Conservation (phyloP, 2,329 filamentous ascomycete genomes). For the Lecanosticta acicola region DNA sequence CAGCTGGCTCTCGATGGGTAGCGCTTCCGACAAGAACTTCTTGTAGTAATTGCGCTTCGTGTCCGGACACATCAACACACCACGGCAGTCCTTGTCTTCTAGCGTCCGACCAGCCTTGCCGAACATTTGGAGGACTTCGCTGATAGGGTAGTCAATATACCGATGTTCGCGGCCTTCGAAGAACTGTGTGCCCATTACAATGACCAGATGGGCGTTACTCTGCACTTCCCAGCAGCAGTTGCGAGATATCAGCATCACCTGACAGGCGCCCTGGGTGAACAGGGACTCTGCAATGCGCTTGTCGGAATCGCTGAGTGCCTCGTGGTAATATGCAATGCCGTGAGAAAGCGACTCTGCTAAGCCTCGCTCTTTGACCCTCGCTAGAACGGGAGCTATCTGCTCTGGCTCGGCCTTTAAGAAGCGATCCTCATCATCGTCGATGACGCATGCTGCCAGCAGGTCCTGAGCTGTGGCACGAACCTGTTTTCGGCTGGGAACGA, state of each 20-base stretch:
- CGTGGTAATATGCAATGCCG: slow-evolving; percentile 95
- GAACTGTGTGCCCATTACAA: slow-evolving; percentile 97
- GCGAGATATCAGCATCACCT: slow-evolving; percentile 73
- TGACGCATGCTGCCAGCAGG: slow-evolving; percentile 76
- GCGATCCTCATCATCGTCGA: slow-evolving; percentile 86
- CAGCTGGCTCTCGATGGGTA: slow-evolving; percentile 91
- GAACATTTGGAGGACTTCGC: slow-evolving; percentile 95
- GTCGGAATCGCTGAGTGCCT: slow-evolving; percentile 81
- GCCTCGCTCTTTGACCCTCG: slow-evolving; percentile 77
- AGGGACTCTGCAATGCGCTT: slow-evolving; percentile 91
- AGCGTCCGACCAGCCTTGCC: slow-evolving; percentile 79
- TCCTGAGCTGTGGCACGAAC: slow-evolving; percentile 81
- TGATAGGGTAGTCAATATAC: slow-evolving; percentile 92
- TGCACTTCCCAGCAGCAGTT: slow-evolving; percentile 97
- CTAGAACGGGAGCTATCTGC: slow-evolving; percentile 75
- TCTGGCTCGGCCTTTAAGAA: slow-evolving; percentile 82
- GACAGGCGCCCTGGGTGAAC: slow-evolving; percentile 82
- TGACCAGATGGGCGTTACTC: slow-evolving; percentile 78
- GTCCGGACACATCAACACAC: slow-evolving; percentile 92
- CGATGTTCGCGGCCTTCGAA: slow-evolving; percentile 95
- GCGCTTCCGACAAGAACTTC: slow-evolving; percentile 93
- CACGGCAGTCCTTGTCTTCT: slow-evolving; percentile 73
- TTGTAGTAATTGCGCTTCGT: slow-evolving; percentile 98
- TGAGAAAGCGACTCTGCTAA: slow-evolving; percentile 86
- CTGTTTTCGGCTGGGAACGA: slow-evolving; percentile 91